Evolutionary conservation across 179 eudicot genomes (phyloP).

Genomic region (Heliamphora pulchella): DNA sequence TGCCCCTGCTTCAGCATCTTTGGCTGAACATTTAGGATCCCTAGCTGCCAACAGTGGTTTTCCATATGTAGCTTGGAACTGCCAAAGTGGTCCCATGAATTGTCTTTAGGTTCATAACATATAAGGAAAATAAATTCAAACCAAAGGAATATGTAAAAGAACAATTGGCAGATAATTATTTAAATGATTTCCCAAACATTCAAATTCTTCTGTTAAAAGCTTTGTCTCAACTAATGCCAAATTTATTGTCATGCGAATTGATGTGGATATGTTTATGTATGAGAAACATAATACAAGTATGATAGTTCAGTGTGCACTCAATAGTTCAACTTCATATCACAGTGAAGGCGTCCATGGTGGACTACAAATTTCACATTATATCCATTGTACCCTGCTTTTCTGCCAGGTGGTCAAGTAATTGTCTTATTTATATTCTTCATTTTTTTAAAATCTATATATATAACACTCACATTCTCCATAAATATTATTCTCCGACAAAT

Average conservation of each 20-base stretch:
- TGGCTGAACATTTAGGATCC: slow-evolving; percentile 96
- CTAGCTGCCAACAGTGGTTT: slow-evolving; percentile 89
- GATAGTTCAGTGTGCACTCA: background rate
- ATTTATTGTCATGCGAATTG: background rate
- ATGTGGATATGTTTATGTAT: background rate
- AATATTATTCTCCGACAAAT: background rate
- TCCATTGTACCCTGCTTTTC: background rate
- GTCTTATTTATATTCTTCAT: background rate
- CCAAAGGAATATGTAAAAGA: background rate
- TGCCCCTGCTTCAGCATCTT: slow-evolving; percentile 96
- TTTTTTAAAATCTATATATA: no score
- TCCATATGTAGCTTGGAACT: slow-evolving; percentile 92
- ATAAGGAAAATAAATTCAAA: background rate
- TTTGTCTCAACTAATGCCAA: background rate
- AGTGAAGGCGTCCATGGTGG: background rate
- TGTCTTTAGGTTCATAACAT: background rate
- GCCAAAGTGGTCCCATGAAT: slow-evolving; percentile 14
- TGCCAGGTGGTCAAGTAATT: background rate
- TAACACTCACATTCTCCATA: background rate
- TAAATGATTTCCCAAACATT: background rate
- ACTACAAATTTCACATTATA: background rate
- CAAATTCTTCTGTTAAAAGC: background rate
- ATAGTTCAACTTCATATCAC: background rate
- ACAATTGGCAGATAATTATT: background rate
- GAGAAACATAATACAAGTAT: background rate